Conservation (phyloP, 352 stramenopile species). For the Phytophthora brassicae region DNA sequence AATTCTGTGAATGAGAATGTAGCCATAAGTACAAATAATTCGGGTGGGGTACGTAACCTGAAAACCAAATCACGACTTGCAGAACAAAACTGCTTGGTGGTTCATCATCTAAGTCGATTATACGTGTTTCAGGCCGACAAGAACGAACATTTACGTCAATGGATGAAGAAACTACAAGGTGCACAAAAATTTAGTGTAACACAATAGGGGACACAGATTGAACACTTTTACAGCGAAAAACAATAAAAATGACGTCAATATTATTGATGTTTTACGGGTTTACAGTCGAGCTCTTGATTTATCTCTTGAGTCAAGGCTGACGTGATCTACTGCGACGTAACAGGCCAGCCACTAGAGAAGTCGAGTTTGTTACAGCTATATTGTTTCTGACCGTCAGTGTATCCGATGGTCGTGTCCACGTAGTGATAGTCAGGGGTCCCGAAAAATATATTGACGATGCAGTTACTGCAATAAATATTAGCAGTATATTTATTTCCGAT, state of each 20-base stretch:
- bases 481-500: too few relatives aligned
- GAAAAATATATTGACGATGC: too few relatives aligned
- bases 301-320: too few relatives aligned
- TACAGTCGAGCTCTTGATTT: too few relatives aligned
- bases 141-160: slow-evolving; percentile 39
- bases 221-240: too few relatives aligned
- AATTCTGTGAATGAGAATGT: background rate
- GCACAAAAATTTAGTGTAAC: slow-evolving; percentile 29
- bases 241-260: too few relatives aligned
- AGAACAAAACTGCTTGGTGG: slow-evolving; percentile 13
- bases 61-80: background rate
- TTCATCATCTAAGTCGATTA: slow-evolving; percentile 24
- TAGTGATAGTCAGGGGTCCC: too few relatives aligned
- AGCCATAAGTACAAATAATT: background rate
- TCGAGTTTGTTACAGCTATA: slow-evolving; percentile 62
- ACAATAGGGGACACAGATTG: too few relatives aligned
- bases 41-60: background rate
- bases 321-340: background rate
- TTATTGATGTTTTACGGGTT: too few relatives aligned
- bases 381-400: slow-evolving; percentile 47
- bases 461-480: too few relatives aligned
- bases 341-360: slow-evolving; percentile 47
- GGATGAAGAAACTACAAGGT: slow-evolving; percentile 69
- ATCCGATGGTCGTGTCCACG: slow-evolving; percentile 42
- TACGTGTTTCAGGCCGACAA: slow-evolving; percentile 61